Percentiles rank a stretch among this genome's conserved stretches.
phyloP scores from a whole-genome alignment of 2,329 filamentous ascomycete species.

The Sclerotinia spermophila region DNA sequence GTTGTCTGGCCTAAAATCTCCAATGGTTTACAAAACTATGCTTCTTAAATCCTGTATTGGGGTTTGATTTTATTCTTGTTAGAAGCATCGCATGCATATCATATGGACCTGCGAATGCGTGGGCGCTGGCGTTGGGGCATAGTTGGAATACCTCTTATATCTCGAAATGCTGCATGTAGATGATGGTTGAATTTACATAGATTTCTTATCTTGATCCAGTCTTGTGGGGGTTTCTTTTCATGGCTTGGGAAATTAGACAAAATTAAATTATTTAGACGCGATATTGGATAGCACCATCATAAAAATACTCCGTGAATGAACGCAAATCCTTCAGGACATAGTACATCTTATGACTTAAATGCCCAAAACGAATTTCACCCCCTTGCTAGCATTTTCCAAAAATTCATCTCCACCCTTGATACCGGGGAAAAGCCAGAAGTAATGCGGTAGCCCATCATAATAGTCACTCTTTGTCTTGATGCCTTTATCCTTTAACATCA shows the following conservation, averaged over 20 bases:
- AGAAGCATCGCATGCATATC: neutral
- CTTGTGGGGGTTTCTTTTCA: neutral
- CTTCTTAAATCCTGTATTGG: neutral
- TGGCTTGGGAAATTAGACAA: neutral
- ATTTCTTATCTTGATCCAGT: neutral
- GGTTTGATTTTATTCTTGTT: neutral
- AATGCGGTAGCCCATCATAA: conserved; percentile 37
- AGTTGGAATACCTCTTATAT: neutral
- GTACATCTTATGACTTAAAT: neutral
- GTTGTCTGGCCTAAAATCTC: conserved; percentile 44
- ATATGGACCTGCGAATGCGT: neutral
- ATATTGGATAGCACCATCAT: neutral
- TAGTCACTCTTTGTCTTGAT: conserved; percentile 31
- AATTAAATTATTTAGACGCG: neutral
- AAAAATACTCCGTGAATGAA: neutral
- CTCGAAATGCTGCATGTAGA: neutral
- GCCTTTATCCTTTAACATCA: conserved; percentile 32
- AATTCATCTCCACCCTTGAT: neutral
- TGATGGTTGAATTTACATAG: neutral
- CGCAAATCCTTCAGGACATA: neutral
- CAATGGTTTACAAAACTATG: conserved; percentile 26
- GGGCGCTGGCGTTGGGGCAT: conserved; percentile 3
- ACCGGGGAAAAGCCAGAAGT: conserved; percentile 26
- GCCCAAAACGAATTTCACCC: conserved; percentile 10
- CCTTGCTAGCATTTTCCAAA: conserved; percentile 2